A percentile compares a stretch with the other conserved stretches of the same genome.
Conservation (phyloP, 106 monocot genomes). For the Allium fistulosum region DNA sequence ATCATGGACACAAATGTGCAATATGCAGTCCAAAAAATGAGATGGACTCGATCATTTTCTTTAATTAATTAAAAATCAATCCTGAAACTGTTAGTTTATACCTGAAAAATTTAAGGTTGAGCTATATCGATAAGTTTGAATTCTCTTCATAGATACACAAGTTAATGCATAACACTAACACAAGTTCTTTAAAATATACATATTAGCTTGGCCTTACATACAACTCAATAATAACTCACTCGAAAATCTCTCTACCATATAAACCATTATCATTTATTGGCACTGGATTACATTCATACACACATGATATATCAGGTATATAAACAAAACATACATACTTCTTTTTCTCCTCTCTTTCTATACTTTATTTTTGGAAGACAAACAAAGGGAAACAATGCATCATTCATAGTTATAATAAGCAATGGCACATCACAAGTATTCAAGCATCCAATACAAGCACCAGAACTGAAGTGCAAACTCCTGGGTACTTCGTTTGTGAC, state of each 20-base stretch:
- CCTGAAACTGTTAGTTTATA: slow-evolving; percentile 5
- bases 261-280: neutral
- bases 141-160: too few species aligned
- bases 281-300: too few species aligned
- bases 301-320: neutral
- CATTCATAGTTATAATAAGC: slow-evolving; percentile 24
- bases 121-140: too few species aligned
- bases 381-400: slow-evolving; percentile 33
- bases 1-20: slow-evolving; percentile 1
- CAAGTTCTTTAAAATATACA: too few species aligned
- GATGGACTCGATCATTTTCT: neutral
- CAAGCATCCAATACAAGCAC: slow-evolving; percentile 14
- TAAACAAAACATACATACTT: neutral
- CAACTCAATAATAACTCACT: slow-evolving; percentile 19
- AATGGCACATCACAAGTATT: slow-evolving; percentile 27
- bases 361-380: neutral
- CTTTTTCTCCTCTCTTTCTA: neutral
- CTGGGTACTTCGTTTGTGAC: slow-evolving; percentile 57
- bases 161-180: too few species aligned
- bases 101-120: neutral
- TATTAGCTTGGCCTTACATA: too few species aligned
- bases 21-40: neutral
- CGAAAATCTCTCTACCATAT: slow-evolving; percentile 22
- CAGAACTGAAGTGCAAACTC: slow-evolving; percentile 40
- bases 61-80: neutral